Evolutionary conservation across 2,329 filamentous ascomycete genomes (phyloP), one percentile per base, ranked within the genome.

Genomic region (Trichoderma oligosporum): DNA sequence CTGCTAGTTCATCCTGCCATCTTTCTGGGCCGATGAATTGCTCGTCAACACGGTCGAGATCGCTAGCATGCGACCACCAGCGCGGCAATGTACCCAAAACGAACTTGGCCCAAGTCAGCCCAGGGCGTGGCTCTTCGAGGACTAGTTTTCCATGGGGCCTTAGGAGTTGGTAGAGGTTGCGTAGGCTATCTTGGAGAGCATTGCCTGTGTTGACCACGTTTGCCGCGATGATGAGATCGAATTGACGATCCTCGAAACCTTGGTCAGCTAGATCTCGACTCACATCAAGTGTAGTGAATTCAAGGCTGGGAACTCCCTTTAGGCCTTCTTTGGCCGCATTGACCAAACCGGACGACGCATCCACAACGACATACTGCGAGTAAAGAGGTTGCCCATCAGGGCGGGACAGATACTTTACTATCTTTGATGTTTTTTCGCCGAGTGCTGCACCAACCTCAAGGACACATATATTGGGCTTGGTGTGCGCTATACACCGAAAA

Each of bases 391-490:
- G 9, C 14, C 33, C 33, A 35, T 35, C 33, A 3, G 33, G 11
- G 11, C 33, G 33, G 1, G 33, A 14, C 9, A 35, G 8, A 35
- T 35, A 35, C 11, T 35, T 14, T 12, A 35, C 7, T 1, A 18
- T 18, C 36, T 39, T 11, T 0, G 63, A 64, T 20, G 66, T 57
- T 38, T 67, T 65, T 2, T 63, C 67, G 41, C 73, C 73, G 7
- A n/a, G n/a, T n/a, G n/a, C n/a, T n/a, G 70, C 72, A 3, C 73
- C 74, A 33, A 77, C 66, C 57, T 77, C 74, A 1, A 77, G 63
- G 25, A 76, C 66, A 3, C 68, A 64, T 11, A 75, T 61, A 9
- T 63, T 59, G 1, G 63, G 62, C 4, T 61, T 62, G 4, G 61
- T 64, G 62, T 66, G 16, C 49, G 65, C 7, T 58, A 66, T 18